These are phyloP conservation scores for Plasmodium chabaudi DNA, from an alignment of 169 alveolate species.

Conservation along the genomic window DNA sequence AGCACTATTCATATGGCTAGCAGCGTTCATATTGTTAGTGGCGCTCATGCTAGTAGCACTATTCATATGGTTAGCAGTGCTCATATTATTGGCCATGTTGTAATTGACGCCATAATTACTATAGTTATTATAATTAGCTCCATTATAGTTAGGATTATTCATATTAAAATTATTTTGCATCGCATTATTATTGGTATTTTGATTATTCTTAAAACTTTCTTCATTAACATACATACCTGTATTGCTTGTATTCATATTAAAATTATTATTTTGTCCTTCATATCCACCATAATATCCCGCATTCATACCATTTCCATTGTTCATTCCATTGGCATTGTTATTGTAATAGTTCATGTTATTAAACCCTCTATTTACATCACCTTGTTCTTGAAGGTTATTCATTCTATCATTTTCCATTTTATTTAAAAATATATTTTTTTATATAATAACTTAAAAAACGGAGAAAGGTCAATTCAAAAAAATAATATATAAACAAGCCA, in stretches of 20 bases:
- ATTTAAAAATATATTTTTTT: no score
- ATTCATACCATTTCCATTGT: neutral
- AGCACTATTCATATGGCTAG: neutral
- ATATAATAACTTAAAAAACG: neutral
- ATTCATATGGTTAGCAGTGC: neutral
- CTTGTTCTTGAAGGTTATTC: constrained; percentile 1
- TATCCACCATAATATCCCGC: neutral
- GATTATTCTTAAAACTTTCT: neutral
- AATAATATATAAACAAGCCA: neutral
- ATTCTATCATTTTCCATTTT: constrained; percentile 32
- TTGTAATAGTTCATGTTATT: constrained; percentile 7
- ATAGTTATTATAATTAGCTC: neutral
- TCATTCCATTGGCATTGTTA: neutral
- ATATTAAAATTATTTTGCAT: neutral
- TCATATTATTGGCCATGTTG: neutral
- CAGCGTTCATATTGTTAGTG: neutral
- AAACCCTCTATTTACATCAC: neutral
- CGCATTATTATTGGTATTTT: neutral
- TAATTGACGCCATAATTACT: neutral
- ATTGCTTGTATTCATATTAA: neutral
- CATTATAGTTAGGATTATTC: neutral
- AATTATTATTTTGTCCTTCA: neutral
- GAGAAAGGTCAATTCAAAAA: neutral
- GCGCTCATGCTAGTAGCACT: neutral
- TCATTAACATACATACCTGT: constrained; percentile 3